Evolutionary conservation across 352 stramenopile species (phyloP), one percentile per base, ranked within the genome.

Genomic region (Phytophthora colocasiae): DNA sequence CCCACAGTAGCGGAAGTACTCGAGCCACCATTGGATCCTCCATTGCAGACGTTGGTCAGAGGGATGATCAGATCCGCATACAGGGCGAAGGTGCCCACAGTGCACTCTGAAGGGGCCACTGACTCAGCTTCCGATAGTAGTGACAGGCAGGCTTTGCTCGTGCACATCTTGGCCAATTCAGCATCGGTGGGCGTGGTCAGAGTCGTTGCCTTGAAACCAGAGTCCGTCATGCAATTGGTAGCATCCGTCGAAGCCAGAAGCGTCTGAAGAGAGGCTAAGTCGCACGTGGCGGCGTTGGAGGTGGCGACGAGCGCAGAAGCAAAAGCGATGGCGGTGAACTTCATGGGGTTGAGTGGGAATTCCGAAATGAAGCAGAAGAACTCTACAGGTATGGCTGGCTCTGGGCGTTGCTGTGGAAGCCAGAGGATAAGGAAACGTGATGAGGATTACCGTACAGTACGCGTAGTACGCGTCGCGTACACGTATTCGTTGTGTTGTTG

Each of bases 31-130:
- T 46, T 26, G 3, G 63, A 55, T n/a, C 39, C 27, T 2, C 59
- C 53, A 6, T 31, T 31, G 57, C 70, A 78, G 59, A 66, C 63
- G 19, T 45, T 53, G 10, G 32, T 39, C 27, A 72, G 44, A 1
- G 66, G 66, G 31, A 57, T 69, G 40, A 78, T 66, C 19, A 78
- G 66, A 49, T 75, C 58, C 31, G 64, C 62, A 54, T 72, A 69
- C 46, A 78, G 24, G n/a, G 52, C 38, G 62, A 75, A 73, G 43
- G 66, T 65, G 53, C 66, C 66, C 27, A 78, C 19, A n/a, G 70
- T 73, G 61, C 70, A 78, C 52, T 78, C 70, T 26, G 41, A 59
- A 5, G 64, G 63, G 22, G 57, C 53, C n/a, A 68, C 53, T 24
- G 46, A 36, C 22, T 61, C 27, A 6, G 73, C 48, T 51, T 65